These are phyloP conservation scores for Aspergillus nidulans DNA, from an alignment of 495 filamentous ascomycete species.

Conservation along the genomic window DNA sequence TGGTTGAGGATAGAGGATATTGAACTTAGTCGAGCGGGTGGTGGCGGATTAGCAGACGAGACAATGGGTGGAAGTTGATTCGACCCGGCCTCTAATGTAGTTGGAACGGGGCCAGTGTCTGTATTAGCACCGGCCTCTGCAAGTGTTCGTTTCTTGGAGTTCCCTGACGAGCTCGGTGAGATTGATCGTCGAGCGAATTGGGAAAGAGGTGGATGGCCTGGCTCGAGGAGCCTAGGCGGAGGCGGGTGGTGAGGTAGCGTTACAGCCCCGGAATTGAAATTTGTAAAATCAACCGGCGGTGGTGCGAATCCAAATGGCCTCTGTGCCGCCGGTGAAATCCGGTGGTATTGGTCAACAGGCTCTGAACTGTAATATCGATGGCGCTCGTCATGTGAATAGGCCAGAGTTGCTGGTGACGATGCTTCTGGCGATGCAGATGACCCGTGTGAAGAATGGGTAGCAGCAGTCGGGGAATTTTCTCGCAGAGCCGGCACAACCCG, in stretches of 20 bases:
- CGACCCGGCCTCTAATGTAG: slow-evolving; percentile 34
- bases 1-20: slow-evolving; percentile 79
- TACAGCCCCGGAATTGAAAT: slow-evolving; percentile 35
- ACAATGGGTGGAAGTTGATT: slow-evolving; percentile 47
- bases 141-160: slow-evolving; percentile 43
- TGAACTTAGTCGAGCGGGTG: slow-evolving; percentile 59
- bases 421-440: slow-evolving; percentile 43
- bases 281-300: slow-evolving; percentile 51
- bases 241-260: slow-evolving; percentile 38
- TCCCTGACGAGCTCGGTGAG: slow-evolving; percentile 31
- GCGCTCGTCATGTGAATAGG: slow-evolving; percentile 56
- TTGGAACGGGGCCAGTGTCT: slow-evolving; percentile 27
- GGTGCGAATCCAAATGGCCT: slow-evolving; percentile 35
- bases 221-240: slow-evolving; percentile 39
- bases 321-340: slow-evolving; percentile 27
- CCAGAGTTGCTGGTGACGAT: slow-evolving; percentile 40
- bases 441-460: slow-evolving; percentile 42
- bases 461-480: slow-evolving; percentile 44
- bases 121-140: slow-evolving; percentile 29
- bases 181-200: slow-evolving; percentile 38
- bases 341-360: slow-evolving; percentile 30
- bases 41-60: slow-evolving; percentile 35
- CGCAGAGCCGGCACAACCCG: slow-evolving; percentile 82
- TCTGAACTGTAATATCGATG: slow-evolving; percentile 43
- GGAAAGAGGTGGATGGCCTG: slow-evolving; percentile 30